Conservation (phyloP, 2,329 filamentous ascomycete genomes). For the Dactylella cylindrospora region DNA sequence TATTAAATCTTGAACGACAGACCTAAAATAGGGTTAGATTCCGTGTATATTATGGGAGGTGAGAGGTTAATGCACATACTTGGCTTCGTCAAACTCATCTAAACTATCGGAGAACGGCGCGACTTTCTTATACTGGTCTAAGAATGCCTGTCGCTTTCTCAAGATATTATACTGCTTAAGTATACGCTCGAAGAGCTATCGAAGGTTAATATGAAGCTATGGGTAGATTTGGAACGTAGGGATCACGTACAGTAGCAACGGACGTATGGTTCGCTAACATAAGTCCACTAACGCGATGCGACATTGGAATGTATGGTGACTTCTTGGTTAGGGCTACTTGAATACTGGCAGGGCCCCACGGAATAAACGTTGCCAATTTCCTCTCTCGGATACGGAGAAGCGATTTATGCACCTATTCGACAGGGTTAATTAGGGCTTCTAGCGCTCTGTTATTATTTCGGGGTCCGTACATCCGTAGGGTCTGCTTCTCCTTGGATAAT, state of each 20-base stretch:
- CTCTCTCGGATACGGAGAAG: constrained; percentile 92
- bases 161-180: constrained; percentile 89
- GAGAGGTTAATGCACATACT: constrained; percentile 51
- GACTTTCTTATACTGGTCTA: constrained; percentile 95
- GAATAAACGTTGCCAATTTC: constrained; percentile 91
- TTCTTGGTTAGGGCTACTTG: constrained; percentile 96
- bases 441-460: not conserved
- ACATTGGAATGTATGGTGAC: constrained; percentile 91
- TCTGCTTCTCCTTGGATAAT: constrained; percentile 99
- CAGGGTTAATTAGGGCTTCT: too few relatives aligned
- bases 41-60: not conserved
- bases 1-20: constrained; percentile 84
- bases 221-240: too few relatives aligned
- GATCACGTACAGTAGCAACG: constrained; percentile 72
- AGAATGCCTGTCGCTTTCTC: constrained; percentile 93
- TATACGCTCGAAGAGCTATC: constrained; percentile 84
- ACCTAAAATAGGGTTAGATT: constrained; percentile 17
- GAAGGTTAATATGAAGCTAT: not conserved
- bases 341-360: constrained; percentile 96
- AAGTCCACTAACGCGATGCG: constrained; percentile 88
- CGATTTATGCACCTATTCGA: constrained; percentile 86
- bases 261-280: constrained; percentile 99
- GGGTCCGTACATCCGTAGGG: constrained; percentile 81
- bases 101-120: constrained; percentile 88
- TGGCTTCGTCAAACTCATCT: constrained; percentile 91